These are phyloP conservation scores for Peterozyma toletana DNA, from an alignment of 805 yeast species.

Conservation along the genomic window DNA sequence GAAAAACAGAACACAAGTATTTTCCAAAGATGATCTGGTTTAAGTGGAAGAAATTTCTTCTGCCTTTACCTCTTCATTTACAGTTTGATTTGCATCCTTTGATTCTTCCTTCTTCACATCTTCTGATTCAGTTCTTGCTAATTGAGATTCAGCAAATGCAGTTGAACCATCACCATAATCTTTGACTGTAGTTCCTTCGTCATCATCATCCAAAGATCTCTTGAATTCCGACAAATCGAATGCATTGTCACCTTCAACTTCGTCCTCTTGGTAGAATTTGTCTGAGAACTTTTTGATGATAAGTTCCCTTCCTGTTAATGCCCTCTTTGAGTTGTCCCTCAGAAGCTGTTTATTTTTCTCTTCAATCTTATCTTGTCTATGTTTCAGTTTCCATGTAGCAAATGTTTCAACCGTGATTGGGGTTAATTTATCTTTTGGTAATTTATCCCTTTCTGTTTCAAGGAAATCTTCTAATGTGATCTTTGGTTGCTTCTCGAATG, in stretches of 20 bases:
- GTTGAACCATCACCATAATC: conserved; percentile 68
- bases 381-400: conserved; percentile 73
- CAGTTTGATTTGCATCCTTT: neutral
- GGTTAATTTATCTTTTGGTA: conserved; percentile 69
- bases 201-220: conserved; percentile 44
- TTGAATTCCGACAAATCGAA: conserved; percentile 55
- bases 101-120: conserved; percentile 17
- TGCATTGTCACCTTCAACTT: conserved; percentile 35
- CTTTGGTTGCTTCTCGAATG: conserved; percentile 77
- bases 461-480: conserved; percentile 93
- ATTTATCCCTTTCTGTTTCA: conserved; percentile 83
- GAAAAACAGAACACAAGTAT: too few relatives aligned
- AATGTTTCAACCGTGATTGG: conserved; percentile 84
- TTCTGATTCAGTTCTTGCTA: conserved; percentile 4
- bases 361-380: conserved; percentile 44
- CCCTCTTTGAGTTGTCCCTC: conserved; percentile 34
- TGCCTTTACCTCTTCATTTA: neutral
- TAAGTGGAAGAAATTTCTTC: too few relatives aligned
- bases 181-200: conserved; percentile 37
- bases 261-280: conserved; percentile 47
- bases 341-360: conserved; percentile 12
- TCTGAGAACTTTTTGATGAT: conserved; percentile 53
- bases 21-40: too few relatives aligned
- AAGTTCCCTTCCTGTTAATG: conserved; percentile 62
- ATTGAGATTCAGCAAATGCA: conserved; percentile 25